Percentiles rank a stretch among this genome's conserved stretches.
Evolutionary conservation across 2,329 filamentous ascomycete genomes (phyloP).

Genomic region (Ophiostoma perfectum): DNA sequence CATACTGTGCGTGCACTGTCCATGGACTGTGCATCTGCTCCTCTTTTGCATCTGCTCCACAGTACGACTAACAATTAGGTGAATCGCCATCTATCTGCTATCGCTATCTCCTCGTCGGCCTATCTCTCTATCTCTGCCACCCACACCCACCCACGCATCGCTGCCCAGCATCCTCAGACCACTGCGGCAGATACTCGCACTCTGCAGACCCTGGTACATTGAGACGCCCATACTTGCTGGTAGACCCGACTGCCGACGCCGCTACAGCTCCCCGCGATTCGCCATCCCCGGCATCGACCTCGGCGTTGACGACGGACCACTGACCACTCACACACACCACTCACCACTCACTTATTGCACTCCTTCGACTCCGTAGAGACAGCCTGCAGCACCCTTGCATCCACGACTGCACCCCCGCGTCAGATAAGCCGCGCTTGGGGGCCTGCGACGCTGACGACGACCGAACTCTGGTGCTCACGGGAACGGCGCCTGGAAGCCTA

Average conservation of each 20-base stretch:
- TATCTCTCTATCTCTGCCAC: slow-evolving; percentile 11
- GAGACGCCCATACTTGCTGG: background rate
- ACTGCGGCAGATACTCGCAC: too few species aligned
- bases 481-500: background rate
- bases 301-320: background rate
- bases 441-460: background rate
- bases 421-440: background rate
- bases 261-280: background rate
- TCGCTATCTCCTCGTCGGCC: background rate
- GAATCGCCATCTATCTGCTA: slow-evolving; percentile 4
- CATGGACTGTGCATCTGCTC: background rate
- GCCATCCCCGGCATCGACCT: background rate
- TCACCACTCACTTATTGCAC: too few species aligned
- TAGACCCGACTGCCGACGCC: background rate
- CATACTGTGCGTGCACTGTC: background rate
- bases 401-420: background rate
- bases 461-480: background rate
- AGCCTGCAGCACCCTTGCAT: background rate
- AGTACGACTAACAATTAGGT: slow-evolving; percentile 2
- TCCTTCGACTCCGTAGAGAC: too few species aligned
- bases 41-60: slow-evolving; percentile 9
- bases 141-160: background rate
- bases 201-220: background rate
- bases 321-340: background rate
- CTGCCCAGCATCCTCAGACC: background rate